Percentiles rank a stretch among this genome's conserved stretches.
Evolutionary conservation across 495 filamentous ascomycete genomes (phyloP).

Genomic region (Neurospora sp.): DNA sequence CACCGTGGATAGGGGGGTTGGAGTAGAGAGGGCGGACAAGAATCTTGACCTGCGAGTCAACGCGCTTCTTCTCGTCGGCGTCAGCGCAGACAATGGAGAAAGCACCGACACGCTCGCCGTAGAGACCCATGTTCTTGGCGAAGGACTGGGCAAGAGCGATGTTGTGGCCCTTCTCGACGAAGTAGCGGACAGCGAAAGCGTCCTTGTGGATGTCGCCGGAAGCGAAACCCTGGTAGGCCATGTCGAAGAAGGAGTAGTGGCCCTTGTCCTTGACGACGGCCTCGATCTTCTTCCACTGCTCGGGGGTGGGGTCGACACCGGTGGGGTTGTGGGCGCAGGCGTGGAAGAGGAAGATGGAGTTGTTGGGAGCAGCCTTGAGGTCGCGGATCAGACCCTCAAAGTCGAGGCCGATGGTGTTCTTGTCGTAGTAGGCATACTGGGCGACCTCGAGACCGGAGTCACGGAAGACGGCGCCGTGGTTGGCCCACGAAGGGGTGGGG

Average conservation of each 20-base stretch:
- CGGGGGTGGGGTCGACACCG: constrained; percentile 84
- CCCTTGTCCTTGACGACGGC: constrained; percentile 78
- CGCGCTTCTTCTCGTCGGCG: constrained; percentile 85
- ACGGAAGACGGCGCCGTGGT: constrained; percentile 93
- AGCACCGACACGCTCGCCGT: constrained; percentile 94
- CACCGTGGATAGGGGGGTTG: constrained; percentile 93
- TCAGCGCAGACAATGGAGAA: constrained; percentile 85
- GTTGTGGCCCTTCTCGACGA: constrained; percentile 84
- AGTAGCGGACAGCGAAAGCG: constrained; percentile 85
- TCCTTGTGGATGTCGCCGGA: constrained; percentile 85
- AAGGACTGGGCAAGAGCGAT: constrained; percentile 88
- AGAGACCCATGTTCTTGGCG: constrained; percentile 99
- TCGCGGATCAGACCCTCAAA: constrained; percentile 89
- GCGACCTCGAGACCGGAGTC: constrained; percentile 83
- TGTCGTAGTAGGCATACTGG: constrained; percentile 98
- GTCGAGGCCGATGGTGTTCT: constrained; percentile 95
- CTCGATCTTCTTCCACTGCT: constrained; percentile 91
- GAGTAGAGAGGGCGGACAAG: constrained; percentile 95
- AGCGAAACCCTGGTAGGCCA: constrained; percentile 99
- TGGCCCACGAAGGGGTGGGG: constrained; percentile 93
- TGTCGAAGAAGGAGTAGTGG: constrained; percentile 97
- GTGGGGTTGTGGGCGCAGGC: constrained; percentile 99
- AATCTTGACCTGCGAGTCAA: constrained; percentile 98
- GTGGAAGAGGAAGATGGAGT: constrained; percentile 84
- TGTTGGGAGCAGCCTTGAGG: constrained; percentile 78